Percentiles rank a stretch among this genome's conserved stretches.
Evolutionary conservation across 495 filamentous ascomycete genomes (phyloP).

Genomic region (Trichoderma gamsii): DNA sequence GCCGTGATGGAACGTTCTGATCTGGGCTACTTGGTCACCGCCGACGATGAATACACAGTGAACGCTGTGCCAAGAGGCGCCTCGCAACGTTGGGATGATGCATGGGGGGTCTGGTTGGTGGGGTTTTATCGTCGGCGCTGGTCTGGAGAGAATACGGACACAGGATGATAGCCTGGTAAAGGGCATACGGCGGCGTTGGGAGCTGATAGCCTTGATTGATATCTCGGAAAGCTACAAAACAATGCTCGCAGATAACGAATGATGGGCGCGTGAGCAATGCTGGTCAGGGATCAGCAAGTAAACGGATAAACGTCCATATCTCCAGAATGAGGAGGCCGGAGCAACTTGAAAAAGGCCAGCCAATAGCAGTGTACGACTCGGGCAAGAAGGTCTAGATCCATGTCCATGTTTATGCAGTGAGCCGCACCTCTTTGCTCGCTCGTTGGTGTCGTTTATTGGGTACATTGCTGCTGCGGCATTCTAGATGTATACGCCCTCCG

Average conservation of each 20-base stretch:
- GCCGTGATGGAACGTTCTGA: conserved; percentile 10
- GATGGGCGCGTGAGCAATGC: neutral
- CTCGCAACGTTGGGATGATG: conserved; percentile 7
- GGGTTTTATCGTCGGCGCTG: neutral
- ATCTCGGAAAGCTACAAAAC: neutral
- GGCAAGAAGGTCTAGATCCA: neutral
- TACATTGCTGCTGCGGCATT: neutral
- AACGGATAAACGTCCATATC: neutral
- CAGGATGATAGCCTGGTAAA: neutral
- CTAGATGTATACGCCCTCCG: too few species aligned
- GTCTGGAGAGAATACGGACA: neutral
- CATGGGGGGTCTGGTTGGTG: neutral
- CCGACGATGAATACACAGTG: neutral
- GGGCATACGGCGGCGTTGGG: neutral
- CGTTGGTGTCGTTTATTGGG: neutral
- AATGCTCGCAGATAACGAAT: neutral
- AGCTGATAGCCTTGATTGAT: neutral
- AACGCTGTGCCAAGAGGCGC: neutral
- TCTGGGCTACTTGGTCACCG: neutral
- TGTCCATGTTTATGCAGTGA: neutral
- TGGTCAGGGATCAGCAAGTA: neutral
- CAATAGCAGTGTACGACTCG: neutral
- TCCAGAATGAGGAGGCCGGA: neutral
- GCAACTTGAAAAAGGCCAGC: neutral
- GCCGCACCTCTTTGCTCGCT: neutral